Evolutionary conservation across 345 rosid genomes (phyloP), one percentile per base, ranked within the genome.

Genomic region (Microcos paniculata): DNA sequence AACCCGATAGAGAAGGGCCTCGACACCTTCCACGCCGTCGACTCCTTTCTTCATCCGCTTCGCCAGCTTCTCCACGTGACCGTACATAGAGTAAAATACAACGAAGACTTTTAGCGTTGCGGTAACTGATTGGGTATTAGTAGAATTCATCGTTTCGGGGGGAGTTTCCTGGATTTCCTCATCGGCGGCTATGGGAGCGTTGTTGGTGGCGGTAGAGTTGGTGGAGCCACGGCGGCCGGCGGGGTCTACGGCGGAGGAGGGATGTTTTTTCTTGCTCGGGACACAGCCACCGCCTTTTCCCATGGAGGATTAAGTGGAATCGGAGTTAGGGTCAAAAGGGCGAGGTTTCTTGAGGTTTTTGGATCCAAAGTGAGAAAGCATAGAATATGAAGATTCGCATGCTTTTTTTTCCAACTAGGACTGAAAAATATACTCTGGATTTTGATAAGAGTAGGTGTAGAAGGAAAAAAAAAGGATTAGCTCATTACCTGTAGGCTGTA

Each of bases 261-360:
- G 84, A 40, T 82, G 83, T 78, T 86, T 92, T 75, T 88, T 92
- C 89, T 92, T 94, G 89, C 97, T 94, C 6, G 97, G 98, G 40
- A 94, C 97, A 66, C 98, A 94, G 49, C 98, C 98, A 8, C 92
- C 97, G 18, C 98, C 98, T 86, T 94, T 92, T 62, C 98, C 98
- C 98, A 94, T 94, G 76, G 71, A 40, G 72, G 76, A 62, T 74
- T 63, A 75, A 71, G 13, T 15, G 26, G 51, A 31, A 63, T 7
- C 13, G 35, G n/a, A 21, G n/a, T 24, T 23, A 19, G 19, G 15
- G 14, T 5, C n/a, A 33, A 8, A 24, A 35, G 0, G 19, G 13
- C 23, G 14, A 3, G 52, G 18, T 26, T 55, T 57, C 13, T 28
- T 1, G 48, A 31, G 43, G 57, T n/a, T 21, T 74, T 49, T 5